These are phyloP conservation scores for Clonostachys solani DNA, from an alignment of 2,329 filamentous ascomycete species.

Conservation along the genomic window DNA sequence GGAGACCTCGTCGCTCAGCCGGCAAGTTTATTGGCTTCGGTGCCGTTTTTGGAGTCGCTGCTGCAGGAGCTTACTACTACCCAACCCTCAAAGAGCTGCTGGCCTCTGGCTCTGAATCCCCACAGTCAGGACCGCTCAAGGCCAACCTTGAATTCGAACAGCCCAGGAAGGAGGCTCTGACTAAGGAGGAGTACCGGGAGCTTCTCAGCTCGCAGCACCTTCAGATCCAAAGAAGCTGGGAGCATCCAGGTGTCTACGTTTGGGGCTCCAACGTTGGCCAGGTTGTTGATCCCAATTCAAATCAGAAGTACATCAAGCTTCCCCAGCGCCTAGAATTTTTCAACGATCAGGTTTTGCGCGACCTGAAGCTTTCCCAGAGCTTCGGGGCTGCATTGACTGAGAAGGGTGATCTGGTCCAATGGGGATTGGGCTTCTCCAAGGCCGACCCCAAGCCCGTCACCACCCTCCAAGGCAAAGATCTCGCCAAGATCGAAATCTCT, in stretches of 20 bases:
- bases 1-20: slow-evolving; percentile 11
- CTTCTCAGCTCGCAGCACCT: slow-evolving; percentile 80
- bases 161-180: slow-evolving; percentile 48
- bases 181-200: slow-evolving; percentile 70
- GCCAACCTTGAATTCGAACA: slow-evolving; percentile 67
- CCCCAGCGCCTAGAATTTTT: slow-evolving; percentile 79
- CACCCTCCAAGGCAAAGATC: slow-evolving; percentile 78
- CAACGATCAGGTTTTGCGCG: slow-evolving; percentile 76
- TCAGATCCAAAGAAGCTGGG: slow-evolving; percentile 79
- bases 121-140: slow-evolving; percentile 16
- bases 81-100: slow-evolving; percentile 23
- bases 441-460: slow-evolving; percentile 57
- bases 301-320: slow-evolving; percentile 73
- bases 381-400: slow-evolving; percentile 88
- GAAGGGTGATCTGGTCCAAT: slow-evolving; percentile 84
- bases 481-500: slow-evolving; percentile 73
- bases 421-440: slow-evolving; percentile 75
- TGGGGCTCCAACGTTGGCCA: slow-evolving; percentile 87
- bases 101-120: slow-evolving; percentile 4
- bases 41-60: slow-evolving; percentile 29
- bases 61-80: slow-evolving; percentile 31
- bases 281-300: slow-evolving; percentile 81
- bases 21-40: slow-evolving; percentile 21
- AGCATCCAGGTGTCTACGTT: slow-evolving; percentile 82
- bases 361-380: slow-evolving; percentile 77